Conservation (phyloP, 2,329 filamentous ascomycete species). For the Daldinia sp. region DNA sequence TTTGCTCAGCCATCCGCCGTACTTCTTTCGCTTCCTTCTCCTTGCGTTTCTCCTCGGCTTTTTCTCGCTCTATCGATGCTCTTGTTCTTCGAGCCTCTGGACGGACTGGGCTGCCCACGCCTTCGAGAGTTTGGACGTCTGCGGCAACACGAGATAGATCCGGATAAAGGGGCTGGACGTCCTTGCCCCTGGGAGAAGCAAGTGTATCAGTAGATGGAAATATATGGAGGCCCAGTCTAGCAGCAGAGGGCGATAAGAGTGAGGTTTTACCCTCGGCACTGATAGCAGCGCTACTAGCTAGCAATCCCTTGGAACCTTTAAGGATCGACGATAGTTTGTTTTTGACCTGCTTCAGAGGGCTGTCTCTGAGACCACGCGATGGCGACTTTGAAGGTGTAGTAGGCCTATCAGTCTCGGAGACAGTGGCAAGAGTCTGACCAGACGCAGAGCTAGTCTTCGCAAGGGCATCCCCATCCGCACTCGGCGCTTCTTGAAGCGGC, state of each 20-base stretch:
- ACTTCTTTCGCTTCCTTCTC: conserved; percentile 69
- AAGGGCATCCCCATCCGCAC: conserved; percentile 49
- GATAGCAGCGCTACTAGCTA: conserved; percentile 76
- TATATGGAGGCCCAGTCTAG: conserved; percentile 55
- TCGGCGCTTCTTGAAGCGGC: conserved; percentile 42
- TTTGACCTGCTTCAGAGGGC: conserved; percentile 89
- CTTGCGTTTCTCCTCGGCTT: conserved; percentile 68
- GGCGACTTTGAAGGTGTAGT: conserved; percentile 66
- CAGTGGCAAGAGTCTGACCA: conserved; percentile 62
- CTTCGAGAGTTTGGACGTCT: conserved; percentile 44
- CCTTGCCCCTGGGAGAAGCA: conserved; percentile 42
- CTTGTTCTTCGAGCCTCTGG: conserved; percentile 60
- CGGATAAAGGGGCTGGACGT: conserved; percentile 54
- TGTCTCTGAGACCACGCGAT: conserved; percentile 69
- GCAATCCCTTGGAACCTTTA: conserved; percentile 84
- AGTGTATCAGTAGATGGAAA: conserved; percentile 61
- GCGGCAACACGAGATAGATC: conserved; percentile 53
- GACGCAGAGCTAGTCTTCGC: conserved; percentile 71
- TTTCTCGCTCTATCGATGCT: conserved; percentile 68
- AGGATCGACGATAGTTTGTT: conserved; percentile 91
- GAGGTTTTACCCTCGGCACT: conserved; percentile 69
- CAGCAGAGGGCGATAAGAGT: conserved; percentile 62
- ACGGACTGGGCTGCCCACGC: conserved; percentile 55
- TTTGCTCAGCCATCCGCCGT: conserved; percentile 66
- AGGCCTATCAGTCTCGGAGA: conserved; percentile 52